Evolutionary conservation across 2,329 filamentous ascomycete species (phyloP).

Genomic region (Chalaropsis thielavioides): DNA sequence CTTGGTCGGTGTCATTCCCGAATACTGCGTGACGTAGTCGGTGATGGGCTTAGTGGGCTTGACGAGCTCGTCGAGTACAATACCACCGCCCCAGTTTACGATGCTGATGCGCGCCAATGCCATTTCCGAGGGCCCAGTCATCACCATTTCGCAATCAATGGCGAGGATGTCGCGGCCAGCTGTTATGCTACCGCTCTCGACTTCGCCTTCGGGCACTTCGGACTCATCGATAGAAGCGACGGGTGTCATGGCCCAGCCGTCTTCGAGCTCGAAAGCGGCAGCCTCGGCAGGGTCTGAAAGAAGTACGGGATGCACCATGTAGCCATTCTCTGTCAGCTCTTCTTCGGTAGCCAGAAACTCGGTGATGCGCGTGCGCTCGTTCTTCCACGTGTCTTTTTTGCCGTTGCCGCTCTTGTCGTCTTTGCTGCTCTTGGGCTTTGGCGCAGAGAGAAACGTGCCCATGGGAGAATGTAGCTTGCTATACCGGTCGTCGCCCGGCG

Average conservation of each 20-base stretch:
- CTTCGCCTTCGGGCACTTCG: conserved; percentile 50
- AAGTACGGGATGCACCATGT: conserved; percentile 65
- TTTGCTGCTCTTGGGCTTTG: conserved; percentile 46
- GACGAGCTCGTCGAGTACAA: conserved; percentile 79
- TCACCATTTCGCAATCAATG: conserved; percentile 95
- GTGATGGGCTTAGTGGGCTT: conserved; percentile 78
- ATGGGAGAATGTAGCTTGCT: conserved; percentile 76
- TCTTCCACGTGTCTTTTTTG: conserved; percentile 51
- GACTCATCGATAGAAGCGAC: conserved; percentile 55
- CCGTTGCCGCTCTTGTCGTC: conserved; percentile 34
- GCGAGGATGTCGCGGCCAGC: conserved; percentile 66
- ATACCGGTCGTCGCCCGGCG: conserved; percentile 71
- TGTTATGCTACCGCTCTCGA: conserved; percentile 70
- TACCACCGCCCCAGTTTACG: conserved; percentile 68
- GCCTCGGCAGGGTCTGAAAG: conserved; percentile 44
- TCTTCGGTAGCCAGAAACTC: conserved; percentile 58
- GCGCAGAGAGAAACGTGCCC: conserved; percentile 65
- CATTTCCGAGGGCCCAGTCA: conserved; percentile 63
- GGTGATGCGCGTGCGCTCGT: conserved; percentile 68
- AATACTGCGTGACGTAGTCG: conserved; percentile 84
- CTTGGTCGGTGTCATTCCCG: conserved; percentile 80
- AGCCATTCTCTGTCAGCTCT: conserved; percentile 72
- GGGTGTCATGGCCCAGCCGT: conserved; percentile 72
- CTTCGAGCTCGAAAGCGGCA: conserved; percentile 26
- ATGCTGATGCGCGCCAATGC: conserved; percentile 83